These are phyloP conservation scores for Skeletonema grethae DNA, from an alignment of 108 stramenopile species.

Conservation along the genomic window DNA sequence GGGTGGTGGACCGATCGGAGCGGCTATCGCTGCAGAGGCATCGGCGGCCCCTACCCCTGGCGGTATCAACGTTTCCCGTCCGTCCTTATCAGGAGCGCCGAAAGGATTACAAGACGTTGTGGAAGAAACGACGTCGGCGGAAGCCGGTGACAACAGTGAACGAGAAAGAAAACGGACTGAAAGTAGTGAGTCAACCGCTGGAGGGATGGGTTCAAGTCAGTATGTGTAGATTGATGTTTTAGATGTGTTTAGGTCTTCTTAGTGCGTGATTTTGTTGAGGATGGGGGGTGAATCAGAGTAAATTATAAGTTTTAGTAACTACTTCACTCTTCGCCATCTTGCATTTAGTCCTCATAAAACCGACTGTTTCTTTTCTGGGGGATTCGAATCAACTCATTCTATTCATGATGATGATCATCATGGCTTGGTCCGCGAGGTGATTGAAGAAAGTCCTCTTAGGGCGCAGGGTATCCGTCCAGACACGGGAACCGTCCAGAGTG, in stretches of 20 bases:
- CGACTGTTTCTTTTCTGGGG: too few species aligned
- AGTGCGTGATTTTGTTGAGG: too few species aligned
- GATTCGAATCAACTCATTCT: too few species aligned
- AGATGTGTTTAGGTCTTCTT: neutral
- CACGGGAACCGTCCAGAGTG: too few species aligned
- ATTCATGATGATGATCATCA: too few species aligned
- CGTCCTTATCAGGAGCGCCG: neutral
- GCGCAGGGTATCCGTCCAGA: too few species aligned
- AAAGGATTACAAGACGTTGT: neutral
- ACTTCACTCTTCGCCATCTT: too few species aligned
- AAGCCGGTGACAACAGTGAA: neutral
- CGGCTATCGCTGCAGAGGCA: neutral
- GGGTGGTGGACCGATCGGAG: neutral
- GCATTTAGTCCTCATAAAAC: too few species aligned
- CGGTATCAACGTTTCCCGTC: neutral
- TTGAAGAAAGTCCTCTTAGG: too few species aligned
- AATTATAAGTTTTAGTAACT: too few species aligned
- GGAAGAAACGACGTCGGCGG: neutral
- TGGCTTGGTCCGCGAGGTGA: too few species aligned
- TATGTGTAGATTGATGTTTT: slow-evolving; percentile 16
- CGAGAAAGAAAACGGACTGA: slow-evolving; percentile 1
- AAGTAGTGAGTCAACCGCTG: slow-evolving; percentile 19
- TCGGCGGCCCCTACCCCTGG: neutral
- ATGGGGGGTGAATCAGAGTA: too few species aligned
- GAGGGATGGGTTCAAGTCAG: slow-evolving; percentile 17